These are phyloP conservation scores for Stagonosporopsis cucurbitacearum DNA, from an alignment of 2,329 filamentous ascomycete species.

Conservation along the genomic window DNA sequence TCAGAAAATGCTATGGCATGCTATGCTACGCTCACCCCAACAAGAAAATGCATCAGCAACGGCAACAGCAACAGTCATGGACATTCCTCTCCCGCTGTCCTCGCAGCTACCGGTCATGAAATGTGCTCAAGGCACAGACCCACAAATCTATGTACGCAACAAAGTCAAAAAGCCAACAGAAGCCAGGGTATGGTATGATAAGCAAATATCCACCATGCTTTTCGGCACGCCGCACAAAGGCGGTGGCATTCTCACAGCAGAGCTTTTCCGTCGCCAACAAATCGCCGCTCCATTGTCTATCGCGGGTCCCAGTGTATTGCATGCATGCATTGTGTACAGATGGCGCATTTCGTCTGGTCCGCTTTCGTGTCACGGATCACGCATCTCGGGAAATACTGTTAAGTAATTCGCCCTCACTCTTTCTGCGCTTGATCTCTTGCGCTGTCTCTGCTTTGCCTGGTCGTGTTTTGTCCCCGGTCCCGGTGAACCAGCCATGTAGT, in stretches of 20 bases:
- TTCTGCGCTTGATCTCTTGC: slow-evolving; percentile 37
- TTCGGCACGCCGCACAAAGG: neutral
- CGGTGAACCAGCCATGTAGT: slow-evolving; percentile 48
- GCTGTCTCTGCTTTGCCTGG: slow-evolving; percentile 4
- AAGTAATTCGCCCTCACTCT: slow-evolving; percentile 42
- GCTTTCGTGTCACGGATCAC: neutral
- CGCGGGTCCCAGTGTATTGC: neutral
- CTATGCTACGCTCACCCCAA: neutral
- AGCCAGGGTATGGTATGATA: neutral
- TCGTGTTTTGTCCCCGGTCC: slow-evolving; percentile 31
- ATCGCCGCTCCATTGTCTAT: too few species aligned
- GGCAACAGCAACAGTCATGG: neutral
- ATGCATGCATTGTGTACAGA: neutral
- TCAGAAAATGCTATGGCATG: neutral
- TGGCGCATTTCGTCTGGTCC: neutral
- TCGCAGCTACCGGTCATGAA: neutral
- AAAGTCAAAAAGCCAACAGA: neutral
- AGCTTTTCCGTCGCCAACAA: too few species aligned
- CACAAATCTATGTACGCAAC: neutral
- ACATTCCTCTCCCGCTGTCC: neutral
- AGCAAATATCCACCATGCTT: neutral
- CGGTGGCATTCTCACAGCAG: too few species aligned
- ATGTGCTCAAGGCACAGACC: neutral
- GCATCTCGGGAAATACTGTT: slow-evolving; percentile 1
- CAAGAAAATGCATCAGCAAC: neutral